These are phyloP conservation scores for Ganoderma meredithae DNA, from an alignment of 1,284 basidiomycete species.

Conservation along the genomic window DNA sequence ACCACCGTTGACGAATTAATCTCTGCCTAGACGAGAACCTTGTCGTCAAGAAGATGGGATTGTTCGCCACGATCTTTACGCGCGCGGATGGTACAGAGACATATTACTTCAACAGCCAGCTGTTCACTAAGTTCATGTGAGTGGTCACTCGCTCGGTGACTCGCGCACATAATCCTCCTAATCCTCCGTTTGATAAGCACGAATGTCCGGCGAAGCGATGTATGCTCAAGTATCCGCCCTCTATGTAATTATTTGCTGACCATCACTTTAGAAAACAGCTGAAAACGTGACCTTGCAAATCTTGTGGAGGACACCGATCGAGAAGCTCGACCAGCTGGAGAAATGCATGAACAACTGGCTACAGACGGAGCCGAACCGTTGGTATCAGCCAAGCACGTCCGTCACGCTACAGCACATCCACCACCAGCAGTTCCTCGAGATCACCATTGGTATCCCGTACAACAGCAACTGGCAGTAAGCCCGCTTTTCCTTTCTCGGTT, in stretches of 20 bases:
- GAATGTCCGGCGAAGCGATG: constrained; percentile 75
- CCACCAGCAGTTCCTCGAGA: constrained; percentile 67
- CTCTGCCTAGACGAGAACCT: constrained; percentile 61
- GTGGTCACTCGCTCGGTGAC: constrained; percentile 33
- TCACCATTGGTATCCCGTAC: constrained; percentile 74
- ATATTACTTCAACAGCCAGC: constrained; percentile 80
- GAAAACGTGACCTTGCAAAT: constrained; percentile 74
- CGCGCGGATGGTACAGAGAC: constrained; percentile 75
- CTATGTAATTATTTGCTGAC: too few relatives aligned
- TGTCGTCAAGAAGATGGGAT: constrained; percentile 78
- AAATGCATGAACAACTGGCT: constrained; percentile 75
- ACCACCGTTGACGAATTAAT: not conserved
- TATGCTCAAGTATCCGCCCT: constrained; percentile 38
- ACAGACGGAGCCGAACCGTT: constrained; percentile 75
- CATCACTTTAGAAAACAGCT: constrained; percentile 60
- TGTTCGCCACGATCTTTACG: constrained; percentile 76
- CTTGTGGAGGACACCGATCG: constrained; percentile 75
- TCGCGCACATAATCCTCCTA: constrained; percentile 9
- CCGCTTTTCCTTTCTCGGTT: not conserved
- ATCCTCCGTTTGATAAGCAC: constrained; percentile 48
- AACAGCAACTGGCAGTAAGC: constrained; percentile 49
- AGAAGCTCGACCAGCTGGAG: constrained; percentile 73
- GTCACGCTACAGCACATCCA: constrained; percentile 67
- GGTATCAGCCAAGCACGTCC: constrained; percentile 73
- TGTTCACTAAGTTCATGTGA: constrained; percentile 77